These are phyloP conservation scores for Microcyclospora pomicola DNA, from an alignment of 2,329 filamentous ascomycete genomes.

Conservation along the genomic window DNA sequence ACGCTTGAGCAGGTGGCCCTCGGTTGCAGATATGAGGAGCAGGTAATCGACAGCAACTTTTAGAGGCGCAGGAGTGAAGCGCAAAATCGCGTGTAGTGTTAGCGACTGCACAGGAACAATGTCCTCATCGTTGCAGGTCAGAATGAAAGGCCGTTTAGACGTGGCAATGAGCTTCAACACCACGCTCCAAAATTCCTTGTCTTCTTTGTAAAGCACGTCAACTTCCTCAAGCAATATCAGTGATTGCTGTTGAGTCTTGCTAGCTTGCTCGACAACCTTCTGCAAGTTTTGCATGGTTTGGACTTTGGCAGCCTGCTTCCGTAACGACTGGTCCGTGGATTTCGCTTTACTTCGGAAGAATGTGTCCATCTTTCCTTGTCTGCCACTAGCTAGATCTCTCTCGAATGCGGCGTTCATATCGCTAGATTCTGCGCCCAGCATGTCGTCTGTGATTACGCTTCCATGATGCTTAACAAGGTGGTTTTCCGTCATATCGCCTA, in stretches of 20 bases:
- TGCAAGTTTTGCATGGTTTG: conserved; percentile 14
- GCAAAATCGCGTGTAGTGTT: conserved; percentile 73
- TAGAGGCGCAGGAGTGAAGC: conserved; percentile 52
- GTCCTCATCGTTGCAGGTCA: conserved; percentile 90
- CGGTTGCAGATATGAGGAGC: conserved; percentile 68
- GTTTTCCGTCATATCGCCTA: conserved; percentile 94
- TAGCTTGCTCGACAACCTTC: conserved; percentile 23
- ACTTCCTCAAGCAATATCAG: conserved; percentile 89
- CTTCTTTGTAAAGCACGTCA: conserved; percentile 86
- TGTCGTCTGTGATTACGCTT: conserved; percentile 16
- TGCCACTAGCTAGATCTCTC: conserved; percentile 49
- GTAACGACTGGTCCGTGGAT: conserved; percentile 2
- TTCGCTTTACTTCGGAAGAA: conserved; percentile 54
- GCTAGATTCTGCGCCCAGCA: conserved; percentile 17
- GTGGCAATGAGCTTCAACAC: conserved; percentile 63
- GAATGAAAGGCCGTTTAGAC: conserved; percentile 81
- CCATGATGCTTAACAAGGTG: conserved; percentile 59
- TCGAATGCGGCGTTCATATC: conserved; percentile 33
- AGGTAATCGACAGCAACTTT: conserved; percentile 67
- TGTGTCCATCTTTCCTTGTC: conserved; percentile 64
- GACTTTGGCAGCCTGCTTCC: conserved; percentile 6
- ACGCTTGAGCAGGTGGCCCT: conserved; percentile 67
- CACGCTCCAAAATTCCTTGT: conserved; percentile 86
- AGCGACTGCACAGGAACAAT: conserved; percentile 61
- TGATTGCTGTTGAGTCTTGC: conserved; percentile 65